phyloP scores from a whole-genome alignment of 805 yeast species.

The Yarrowia keelungensis region DNA sequence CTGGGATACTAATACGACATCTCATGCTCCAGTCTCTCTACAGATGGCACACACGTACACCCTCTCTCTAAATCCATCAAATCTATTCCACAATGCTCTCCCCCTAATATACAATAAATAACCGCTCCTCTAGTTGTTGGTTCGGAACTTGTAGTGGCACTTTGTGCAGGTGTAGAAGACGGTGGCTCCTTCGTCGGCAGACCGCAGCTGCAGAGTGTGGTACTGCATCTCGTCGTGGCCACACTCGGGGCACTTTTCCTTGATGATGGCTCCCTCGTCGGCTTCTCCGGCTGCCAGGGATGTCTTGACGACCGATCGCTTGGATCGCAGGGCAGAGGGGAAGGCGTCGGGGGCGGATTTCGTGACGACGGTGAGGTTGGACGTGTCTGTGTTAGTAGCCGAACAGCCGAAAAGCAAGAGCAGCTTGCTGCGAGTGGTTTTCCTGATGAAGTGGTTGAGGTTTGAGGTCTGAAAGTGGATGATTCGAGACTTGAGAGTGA shows the following conservation, averaged over 20 bases:
- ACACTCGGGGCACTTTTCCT: conserved; percentile 98
- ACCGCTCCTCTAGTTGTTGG: conserved; percentile 67
- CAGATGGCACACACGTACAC: too few species aligned
- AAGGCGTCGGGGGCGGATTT: conserved; percentile 91
- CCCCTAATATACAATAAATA: conserved; percentile 29
- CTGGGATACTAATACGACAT: too few species aligned
- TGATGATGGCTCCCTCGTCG: conserved; percentile 95
- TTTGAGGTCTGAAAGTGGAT: background rate
- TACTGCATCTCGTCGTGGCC: conserved; percentile 98
- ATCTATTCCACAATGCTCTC: too few species aligned
- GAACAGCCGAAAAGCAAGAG: background rate
- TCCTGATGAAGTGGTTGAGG: too few species aligned
- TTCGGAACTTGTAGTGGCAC: conserved; percentile 93
- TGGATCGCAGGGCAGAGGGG: conserved; percentile 81
- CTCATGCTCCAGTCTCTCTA: too few species aligned
- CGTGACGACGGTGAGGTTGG: conserved; percentile 84
- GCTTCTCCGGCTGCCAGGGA: conserved; percentile 74
- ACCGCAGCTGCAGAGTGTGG: conserved; percentile 93
- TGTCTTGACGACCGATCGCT: conserved; percentile 91
- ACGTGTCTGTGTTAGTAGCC: conserved; percentile 55
- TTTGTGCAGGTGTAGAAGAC: conserved; percentile 95
- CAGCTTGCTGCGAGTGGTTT: background rate
- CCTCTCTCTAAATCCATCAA: too few species aligned
- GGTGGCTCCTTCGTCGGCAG: conserved; percentile 99
- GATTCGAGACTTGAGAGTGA: too few species aligned